Conservation (phyloP, 1,284 basidiomycete genomes). For the Cutaneotrichosporon cyanovorans region DNA sequence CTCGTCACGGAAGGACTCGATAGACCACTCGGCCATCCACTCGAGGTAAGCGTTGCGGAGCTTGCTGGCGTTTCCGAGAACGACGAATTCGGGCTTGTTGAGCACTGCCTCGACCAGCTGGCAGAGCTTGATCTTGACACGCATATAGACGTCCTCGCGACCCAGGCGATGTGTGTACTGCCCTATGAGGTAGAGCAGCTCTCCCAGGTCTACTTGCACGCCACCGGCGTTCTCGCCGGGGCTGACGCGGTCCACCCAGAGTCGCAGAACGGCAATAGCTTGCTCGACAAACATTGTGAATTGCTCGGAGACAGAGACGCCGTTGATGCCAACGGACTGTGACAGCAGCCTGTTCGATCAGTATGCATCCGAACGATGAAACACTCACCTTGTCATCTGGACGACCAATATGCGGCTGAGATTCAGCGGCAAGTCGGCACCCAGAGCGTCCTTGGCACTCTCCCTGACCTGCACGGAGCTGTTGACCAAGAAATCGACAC, state of each 20-base stretch:
- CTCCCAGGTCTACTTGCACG: constrained; percentile 62
- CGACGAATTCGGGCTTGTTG: constrained; percentile 55
- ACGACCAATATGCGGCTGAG: constrained; percentile 61
- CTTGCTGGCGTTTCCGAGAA: constrained; percentile 59
- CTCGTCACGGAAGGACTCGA: constrained; percentile 26
- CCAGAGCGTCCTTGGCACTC: constrained; percentile 68
- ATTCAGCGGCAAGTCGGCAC: constrained; percentile 64
- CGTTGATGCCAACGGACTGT: constrained; percentile 31
- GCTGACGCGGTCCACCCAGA: constrained; percentile 66
- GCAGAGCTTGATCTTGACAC: constrained; percentile 70
- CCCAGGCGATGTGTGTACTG: constrained; percentile 60
- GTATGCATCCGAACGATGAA: no score
- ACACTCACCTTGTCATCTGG: constrained; percentile 62
- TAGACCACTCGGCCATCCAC: constrained; percentile 64
- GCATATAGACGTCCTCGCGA: constrained; percentile 51
- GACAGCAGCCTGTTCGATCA: constrained; percentile 26
- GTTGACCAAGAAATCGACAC: constrained; percentile 62
- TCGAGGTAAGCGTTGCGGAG: constrained; percentile 67
- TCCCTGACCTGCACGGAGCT: constrained; percentile 62
- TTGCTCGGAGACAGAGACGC: constrained; percentile 52
- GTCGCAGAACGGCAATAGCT: constrained; percentile 62
- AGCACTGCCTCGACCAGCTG: constrained; percentile 62
- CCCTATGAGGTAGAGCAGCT: constrained; percentile 58
- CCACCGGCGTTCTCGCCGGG: constrained; percentile 54
- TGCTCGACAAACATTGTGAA: constrained; percentile 65